Conservation (phyloP, 306 rosid genomes). For the Canavalia ensiformis region DNA sequence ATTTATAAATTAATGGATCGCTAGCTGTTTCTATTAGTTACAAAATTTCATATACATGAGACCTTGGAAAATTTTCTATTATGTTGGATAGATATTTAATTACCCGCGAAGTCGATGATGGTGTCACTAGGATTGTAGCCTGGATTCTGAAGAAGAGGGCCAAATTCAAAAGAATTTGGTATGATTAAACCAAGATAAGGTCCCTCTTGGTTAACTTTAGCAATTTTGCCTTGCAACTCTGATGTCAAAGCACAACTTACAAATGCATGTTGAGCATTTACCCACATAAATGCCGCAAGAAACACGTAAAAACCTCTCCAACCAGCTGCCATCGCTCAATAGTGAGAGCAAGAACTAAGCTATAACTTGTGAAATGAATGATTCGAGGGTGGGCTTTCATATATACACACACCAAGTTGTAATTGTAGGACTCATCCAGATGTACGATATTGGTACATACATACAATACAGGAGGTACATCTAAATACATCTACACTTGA, state of each 20-base stretch:
- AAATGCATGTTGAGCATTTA: slow-evolving; percentile 46
- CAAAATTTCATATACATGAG: neutral
- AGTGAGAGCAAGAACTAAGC: neutral
- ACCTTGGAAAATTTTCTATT: neutral
- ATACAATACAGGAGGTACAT: no score
- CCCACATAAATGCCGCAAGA: slow-evolving; percentile 33
- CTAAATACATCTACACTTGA: no score
- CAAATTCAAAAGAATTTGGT: slow-evolving; percentile 62
- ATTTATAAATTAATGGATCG: neutral
- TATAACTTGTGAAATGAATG: neutral
- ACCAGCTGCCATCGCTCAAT: slow-evolving; percentile 33
- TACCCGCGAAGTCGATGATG: slow-evolving; percentile 58
- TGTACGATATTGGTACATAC: no score
- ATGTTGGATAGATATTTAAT: neutral
- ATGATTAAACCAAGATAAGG: slow-evolving; percentile 68
- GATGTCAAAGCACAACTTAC: slow-evolving; percentile 47
- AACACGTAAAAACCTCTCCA: slow-evolving; percentile 7
- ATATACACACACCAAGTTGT: no score
- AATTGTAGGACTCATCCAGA: no score
- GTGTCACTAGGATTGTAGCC: slow-evolving; percentile 45
- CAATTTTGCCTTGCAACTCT: slow-evolving; percentile 40
- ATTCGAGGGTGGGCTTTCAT: neutral
- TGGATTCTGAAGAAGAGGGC: slow-evolving; percentile 64
- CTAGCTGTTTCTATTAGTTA: neutral
- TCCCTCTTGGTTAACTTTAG: slow-evolving; percentile 50